Conservation (phyloP, 2,329 filamentous ascomycete species). For the Fusarium oligoseptatum region DNA sequence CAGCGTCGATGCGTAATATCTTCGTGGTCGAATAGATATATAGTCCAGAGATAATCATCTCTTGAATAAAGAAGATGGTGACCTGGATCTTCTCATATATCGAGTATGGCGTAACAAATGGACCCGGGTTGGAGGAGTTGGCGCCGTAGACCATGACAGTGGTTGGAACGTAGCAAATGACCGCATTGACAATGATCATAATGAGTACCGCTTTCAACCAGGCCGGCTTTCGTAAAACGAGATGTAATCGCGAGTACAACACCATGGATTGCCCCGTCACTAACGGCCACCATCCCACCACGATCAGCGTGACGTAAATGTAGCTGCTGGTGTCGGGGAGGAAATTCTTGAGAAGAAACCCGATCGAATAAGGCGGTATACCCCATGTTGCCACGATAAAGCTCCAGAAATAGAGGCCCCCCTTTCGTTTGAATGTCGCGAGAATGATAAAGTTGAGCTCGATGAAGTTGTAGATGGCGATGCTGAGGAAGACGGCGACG, state of each 20-base stretch:
- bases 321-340: constrained; percentile 18
- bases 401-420: constrained; percentile 56
- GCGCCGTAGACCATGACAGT: constrained; percentile 68
- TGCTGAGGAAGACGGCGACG: constrained; percentile 42
- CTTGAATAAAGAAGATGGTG: constrained; percentile 67
- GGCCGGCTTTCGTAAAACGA: constrained; percentile 65
- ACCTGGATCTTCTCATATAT: constrained; percentile 68
- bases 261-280: constrained; percentile 73
- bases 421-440: constrained; percentile 48
- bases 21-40: constrained; percentile 66
- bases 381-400: constrained; percentile 51
- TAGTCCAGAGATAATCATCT: constrained; percentile 65
- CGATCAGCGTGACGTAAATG: constrained; percentile 45
- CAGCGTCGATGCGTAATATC: not conserved
- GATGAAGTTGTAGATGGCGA: constrained; percentile 51
- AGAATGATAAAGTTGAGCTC: constrained; percentile 52
- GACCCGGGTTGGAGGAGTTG: constrained; percentile 50
- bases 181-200: constrained; percentile 69
- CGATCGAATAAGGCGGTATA: constrained; percentile 53
- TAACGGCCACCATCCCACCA: constrained; percentile 60
- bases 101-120: constrained; percentile 52
- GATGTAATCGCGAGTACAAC: constrained; percentile 72
- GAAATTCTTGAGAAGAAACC: constrained; percentile 60
- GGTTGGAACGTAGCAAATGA: constrained; percentile 63
- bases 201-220: constrained; percentile 63